phyloP scores from a whole-genome alignment of 164 flowering plant species.

The Nymphaea colorata region DNA sequence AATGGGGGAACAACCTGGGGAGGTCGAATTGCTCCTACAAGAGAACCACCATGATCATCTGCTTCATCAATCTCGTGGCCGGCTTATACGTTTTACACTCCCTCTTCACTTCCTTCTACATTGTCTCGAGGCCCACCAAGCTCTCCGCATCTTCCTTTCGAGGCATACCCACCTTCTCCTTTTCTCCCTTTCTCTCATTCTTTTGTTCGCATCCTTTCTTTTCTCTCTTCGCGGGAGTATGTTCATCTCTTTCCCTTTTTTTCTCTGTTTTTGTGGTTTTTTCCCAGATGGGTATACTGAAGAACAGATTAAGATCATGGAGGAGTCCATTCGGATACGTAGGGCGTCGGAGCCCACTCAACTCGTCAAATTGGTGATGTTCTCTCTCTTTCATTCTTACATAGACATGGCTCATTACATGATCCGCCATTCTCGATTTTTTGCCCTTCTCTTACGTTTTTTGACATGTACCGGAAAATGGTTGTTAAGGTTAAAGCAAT shows the following conservation, averaged over 20 bases:
- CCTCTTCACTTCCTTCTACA: slow-evolving; percentile 50
- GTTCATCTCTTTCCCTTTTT: background rate
- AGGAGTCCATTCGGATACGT: slow-evolving; percentile 68
- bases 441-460: background rate
- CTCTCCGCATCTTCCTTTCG: background rate
- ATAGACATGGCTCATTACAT: background rate
- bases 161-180: background rate
- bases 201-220: background rate
- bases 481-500: slow-evolving; percentile 40
- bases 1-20: slow-evolving; percentile 33
- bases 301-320: slow-evolving; percentile 78
- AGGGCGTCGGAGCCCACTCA: slow-evolving; percentile 49
- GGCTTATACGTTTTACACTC: slow-evolving; percentile 77
- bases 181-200: slow-evolving; percentile 1
- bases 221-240: background rate
- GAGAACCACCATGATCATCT: slow-evolving; percentile 55
- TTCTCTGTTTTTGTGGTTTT: background rate
- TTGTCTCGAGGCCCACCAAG: slow-evolving; percentile 25
- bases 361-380: slow-evolving; percentile 58
- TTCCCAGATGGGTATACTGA: slow-evolving; percentile 30
- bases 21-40: slow-evolving; percentile 48
- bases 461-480: background rate
- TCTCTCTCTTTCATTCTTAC: background rate
- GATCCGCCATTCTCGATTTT: background rate
- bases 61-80: slow-evolving; percentile 61